A percentile compares a stretch with the other conserved stretches of the same genome.
Evolutionary conservation across 1,284 basidiomycete genomes (phyloP).

Genomic region (Cutaneotrichosporon arboriforme): DNA sequence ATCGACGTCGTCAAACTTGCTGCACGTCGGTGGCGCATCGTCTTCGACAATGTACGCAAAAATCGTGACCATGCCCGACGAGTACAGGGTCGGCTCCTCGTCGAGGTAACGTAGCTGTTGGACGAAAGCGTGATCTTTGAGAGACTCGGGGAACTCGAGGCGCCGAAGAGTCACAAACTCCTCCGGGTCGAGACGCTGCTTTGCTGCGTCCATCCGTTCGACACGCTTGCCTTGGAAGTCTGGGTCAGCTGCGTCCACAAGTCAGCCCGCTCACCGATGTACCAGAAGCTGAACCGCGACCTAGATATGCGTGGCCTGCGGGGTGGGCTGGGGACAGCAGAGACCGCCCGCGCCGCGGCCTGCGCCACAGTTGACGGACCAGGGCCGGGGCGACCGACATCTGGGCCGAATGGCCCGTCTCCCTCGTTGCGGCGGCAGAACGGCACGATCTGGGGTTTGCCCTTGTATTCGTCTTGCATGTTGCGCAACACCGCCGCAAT

Average conservation of each 20-base stretch:
- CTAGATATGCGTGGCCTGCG: background rate
- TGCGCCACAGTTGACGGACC: no score
- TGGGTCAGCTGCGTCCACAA: slow-evolving; percentile 2
- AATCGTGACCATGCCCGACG: slow-evolving; percentile 18
- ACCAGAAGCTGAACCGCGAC: no score
- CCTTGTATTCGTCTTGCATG: slow-evolving; percentile 29
- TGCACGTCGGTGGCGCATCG: slow-evolving; percentile 39
- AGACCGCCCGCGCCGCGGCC: background rate
- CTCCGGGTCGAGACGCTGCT: slow-evolving; percentile 32
- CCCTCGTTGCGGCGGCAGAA: slow-evolving; percentile 1
- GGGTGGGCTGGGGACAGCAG: background rate
- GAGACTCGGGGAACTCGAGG: slow-evolving; percentile 34
- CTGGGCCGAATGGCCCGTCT: background rate
- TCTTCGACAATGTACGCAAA: slow-evolving; percentile 42
- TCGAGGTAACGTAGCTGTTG: slow-evolving; percentile 34
- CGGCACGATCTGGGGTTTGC: slow-evolving; percentile 20
- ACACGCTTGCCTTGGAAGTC: slow-evolving; percentile 28
- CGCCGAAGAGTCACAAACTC: slow-evolving; percentile 37
- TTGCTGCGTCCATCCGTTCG: slow-evolving; percentile 20
- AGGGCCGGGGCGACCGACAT: background rate
- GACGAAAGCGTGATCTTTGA: slow-evolving; percentile 32
- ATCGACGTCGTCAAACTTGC: slow-evolving; percentile 24
- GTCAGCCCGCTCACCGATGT: background rate
- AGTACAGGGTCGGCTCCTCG: slow-evolving; percentile 3
- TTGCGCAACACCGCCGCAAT: slow-evolving; percentile 33